These are phyloP conservation scores for Sporormia fimetaria DNA, from an alignment of 495 filamentous ascomycete species.

Conservation along the genomic window DNA sequence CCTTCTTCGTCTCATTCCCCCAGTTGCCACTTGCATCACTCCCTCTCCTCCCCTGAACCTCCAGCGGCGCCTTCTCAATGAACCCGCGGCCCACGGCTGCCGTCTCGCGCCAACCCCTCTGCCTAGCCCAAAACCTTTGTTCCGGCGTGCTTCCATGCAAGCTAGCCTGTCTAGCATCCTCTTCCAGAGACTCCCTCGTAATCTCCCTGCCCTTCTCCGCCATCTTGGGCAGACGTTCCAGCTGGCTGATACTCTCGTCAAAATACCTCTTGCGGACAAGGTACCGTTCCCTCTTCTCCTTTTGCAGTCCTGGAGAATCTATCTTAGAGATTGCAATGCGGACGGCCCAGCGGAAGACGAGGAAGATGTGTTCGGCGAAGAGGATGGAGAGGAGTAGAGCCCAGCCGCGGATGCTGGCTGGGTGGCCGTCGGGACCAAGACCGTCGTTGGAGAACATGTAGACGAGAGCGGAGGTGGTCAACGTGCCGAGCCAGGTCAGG, in stretches of 20 bases:
- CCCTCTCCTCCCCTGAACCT: constrained; percentile 43
- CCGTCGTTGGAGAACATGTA: constrained; percentile 71
- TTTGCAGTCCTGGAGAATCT: constrained; percentile 71
- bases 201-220: constrained; percentile 33
- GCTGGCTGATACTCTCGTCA: constrained; percentile 45
- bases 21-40: constrained; percentile 3
- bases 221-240: constrained; percentile 25
- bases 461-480: constrained; percentile 72
- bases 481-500: constrained; percentile 79
- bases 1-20: neutral
- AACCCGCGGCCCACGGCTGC: constrained; percentile 45
- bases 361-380: constrained; percentile 77
- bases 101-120: constrained; percentile 52
- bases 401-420: constrained; percentile 62
- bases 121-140: constrained; percentile 58
- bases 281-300: constrained; percentile 67
- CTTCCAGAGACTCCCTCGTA: constrained; percentile 42
- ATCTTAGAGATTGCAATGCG: constrained; percentile 61
- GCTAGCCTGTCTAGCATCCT: constrained; percentile 55
- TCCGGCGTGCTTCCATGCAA: constrained; percentile 43
- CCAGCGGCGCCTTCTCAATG: constrained; percentile 41
- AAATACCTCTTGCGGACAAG: constrained; percentile 60
- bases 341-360: constrained; percentile 59
- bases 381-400: constrained; percentile 74
- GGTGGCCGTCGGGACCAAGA: constrained; percentile 47